These are phyloP conservation scores for Pinus tabuliformis DNA, from an alignment of 75 land plant genomes.

Conservation along the genomic window DNA sequence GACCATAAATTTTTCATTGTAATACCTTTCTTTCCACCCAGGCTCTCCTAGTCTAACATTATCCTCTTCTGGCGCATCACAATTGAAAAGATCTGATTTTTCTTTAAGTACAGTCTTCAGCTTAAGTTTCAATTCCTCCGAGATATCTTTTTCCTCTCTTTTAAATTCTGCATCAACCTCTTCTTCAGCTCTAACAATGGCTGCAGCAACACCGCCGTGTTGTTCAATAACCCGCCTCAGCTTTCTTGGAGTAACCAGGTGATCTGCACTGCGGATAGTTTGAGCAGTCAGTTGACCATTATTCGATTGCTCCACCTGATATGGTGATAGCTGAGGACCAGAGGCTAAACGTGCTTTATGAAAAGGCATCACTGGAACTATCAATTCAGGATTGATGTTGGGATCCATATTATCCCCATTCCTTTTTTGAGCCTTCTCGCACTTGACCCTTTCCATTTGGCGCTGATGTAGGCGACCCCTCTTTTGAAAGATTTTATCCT, in stretches of 20 bases:
- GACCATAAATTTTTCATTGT: conserved; percentile 81
- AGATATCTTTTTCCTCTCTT: conserved; percentile 22
- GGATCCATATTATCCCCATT: conserved; percentile 84
- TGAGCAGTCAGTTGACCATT: background rate
- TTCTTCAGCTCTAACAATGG: conserved; percentile 4
- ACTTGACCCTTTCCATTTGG: conserved; percentile 77
- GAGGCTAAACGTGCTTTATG: conserved; percentile 79
- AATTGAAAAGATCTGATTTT: background rate
- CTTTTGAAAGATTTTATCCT: too few species aligned
- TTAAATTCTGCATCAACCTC: background rate
- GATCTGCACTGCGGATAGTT: background rate
- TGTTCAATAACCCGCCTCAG: background rate
- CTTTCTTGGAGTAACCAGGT: background rate
- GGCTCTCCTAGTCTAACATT: conserved; percentile 84
- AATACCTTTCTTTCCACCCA: conserved; percentile 97
- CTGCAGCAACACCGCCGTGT: background rate
- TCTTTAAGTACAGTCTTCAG: conserved; percentile 33
- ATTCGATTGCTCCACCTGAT: conserved; percentile 13
- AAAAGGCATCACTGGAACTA: conserved; percentile 68
- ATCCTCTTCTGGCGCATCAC: conserved; percentile 61
- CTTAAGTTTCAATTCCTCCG: conserved; percentile 69
- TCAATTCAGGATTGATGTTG: conserved; percentile 3
- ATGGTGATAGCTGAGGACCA: conserved; percentile 69
- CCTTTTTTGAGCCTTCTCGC: conserved; percentile 52
- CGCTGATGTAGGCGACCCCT: conserved; percentile 28